Evolutionary conservation across 148 eudicot genomes (phyloP).

Genomic region (Rhododendron ovatum): DNA sequence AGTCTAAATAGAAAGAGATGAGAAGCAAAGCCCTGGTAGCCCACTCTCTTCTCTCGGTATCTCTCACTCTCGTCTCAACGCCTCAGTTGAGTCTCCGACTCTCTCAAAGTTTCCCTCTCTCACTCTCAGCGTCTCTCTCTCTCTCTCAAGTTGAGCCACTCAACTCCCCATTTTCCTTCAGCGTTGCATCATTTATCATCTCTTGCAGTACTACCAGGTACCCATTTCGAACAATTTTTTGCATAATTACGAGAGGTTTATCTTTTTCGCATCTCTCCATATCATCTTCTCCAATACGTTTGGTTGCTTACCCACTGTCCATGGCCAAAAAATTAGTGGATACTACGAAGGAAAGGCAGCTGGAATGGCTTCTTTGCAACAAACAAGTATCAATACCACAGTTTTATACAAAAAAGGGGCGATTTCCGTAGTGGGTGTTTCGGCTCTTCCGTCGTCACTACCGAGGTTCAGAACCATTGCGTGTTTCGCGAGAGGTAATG

Average conservation of each 20-base stretch:
- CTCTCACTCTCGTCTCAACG: too few relatives aligned
- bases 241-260: neutral
- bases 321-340: neutral
- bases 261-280: neutral
- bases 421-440: slow-evolving; percentile 3
- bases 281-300: neutral
- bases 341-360: neutral
- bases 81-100: too few relatives aligned
- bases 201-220: neutral
- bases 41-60: too few relatives aligned
- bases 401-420: neutral
- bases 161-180: neutral
- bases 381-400: neutral
- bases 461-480: neutral
- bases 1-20: too few relatives aligned
- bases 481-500: slow-evolving; percentile 1
- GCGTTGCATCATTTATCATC: neutral
- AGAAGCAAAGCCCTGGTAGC: too few relatives aligned
- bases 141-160: too few relatives aligned
- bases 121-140: too few relatives aligned
- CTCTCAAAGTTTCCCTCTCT: too few relatives aligned
- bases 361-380: slow-evolving; percentile 1
- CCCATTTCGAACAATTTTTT: neutral
- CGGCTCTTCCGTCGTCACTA: neutral
- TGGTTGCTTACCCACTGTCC: neutral